Percentiles rank a stretch among this genome's conserved stretches.
Evolutionary conservation across 805 yeast species (phyloP).

Genomic region (Saturnispora besseyi): DNA sequence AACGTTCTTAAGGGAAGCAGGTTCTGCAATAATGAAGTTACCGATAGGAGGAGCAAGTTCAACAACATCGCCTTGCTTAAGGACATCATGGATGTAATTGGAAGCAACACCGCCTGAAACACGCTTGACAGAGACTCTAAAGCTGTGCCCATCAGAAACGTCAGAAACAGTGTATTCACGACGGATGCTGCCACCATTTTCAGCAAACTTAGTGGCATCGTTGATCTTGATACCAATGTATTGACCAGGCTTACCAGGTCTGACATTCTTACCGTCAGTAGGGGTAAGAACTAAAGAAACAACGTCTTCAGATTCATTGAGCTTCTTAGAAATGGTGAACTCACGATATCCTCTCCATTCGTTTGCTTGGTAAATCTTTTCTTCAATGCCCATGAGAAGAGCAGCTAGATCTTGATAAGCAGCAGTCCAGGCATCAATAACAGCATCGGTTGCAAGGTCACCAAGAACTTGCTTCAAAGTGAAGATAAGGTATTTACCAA

Average conservation of each 20-base stretch:
- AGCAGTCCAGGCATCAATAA: slow-evolving; percentile 53
- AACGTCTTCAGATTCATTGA: slow-evolving; percentile 38
- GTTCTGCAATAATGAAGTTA: slow-evolving; percentile 24
- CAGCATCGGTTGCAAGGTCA: slow-evolving; percentile 47
- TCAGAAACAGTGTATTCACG: slow-evolving; percentile 54
- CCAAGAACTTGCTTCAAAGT: slow-evolving; percentile 51
- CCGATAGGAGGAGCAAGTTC: slow-evolving; percentile 55
- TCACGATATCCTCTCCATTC: slow-evolving; percentile 52
- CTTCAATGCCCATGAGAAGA: slow-evolving; percentile 48
- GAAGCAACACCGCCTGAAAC: slow-evolving; percentile 43
- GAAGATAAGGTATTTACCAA: slow-evolving; percentile 46
- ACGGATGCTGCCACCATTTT: slow-evolving; percentile 10
- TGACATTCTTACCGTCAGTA: slow-evolving; percentile 26
- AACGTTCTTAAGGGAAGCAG: slow-evolving; percentile 22
- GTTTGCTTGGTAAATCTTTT: slow-evolving; percentile 32
- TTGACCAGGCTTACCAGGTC: background rate
- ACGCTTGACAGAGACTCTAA: slow-evolving; percentile 51
- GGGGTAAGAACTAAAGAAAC: slow-evolving; percentile 45
- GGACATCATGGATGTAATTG: slow-evolving; percentile 36
- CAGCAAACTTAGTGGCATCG: background rate
- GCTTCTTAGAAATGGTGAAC: slow-evolving; percentile 37
- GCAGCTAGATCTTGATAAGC: slow-evolving; percentile 61
- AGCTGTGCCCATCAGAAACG: slow-evolving; percentile 27
- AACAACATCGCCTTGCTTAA: slow-evolving; percentile 40
- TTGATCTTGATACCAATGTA: slow-evolving; percentile 10